phyloP scores from a whole-genome alignment of 176 grass and related monocot genomes.

The Aechmea fasciata region DNA sequence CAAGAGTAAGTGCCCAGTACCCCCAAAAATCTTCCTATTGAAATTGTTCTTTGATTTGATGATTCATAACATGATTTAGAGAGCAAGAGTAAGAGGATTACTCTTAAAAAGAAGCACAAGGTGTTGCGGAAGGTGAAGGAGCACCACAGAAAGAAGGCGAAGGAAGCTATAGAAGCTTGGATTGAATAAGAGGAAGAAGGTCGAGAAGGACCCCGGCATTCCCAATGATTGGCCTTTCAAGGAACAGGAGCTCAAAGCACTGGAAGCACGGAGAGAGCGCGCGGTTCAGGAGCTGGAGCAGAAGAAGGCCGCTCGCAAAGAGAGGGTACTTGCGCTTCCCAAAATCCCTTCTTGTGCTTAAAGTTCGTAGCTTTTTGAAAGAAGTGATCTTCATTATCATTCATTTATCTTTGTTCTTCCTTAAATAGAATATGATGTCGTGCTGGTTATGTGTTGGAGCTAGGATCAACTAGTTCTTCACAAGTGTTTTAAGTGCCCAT shows the following conservation, averaged over 20 bases:
- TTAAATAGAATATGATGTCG: no score
- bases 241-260: constrained; percentile 80
- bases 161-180: constrained; percentile 47
- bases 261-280: constrained; percentile 47
- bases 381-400: no score
- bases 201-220: constrained; percentile 96
- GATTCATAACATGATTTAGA: constrained; percentile 13
- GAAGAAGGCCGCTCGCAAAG: constrained; percentile 84
- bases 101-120: constrained; percentile 80
- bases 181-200: constrained; percentile 35
- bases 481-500: no score
- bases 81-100: constrained; percentile 92
- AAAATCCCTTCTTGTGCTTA: background rate
- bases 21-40: no score
- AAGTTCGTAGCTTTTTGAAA: background rate
- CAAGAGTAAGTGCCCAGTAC: constrained; percentile 42
- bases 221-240: constrained; percentile 98
- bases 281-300: constrained; percentile 77
- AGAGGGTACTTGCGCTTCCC: constrained; percentile 47
- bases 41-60: background rate
- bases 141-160: constrained; percentile 96
- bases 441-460: no score
- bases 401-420: no score
- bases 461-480: no score
- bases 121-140: constrained; percentile 84